These are phyloP conservation scores for Urochloa ruziziensis DNA, from an alignment of 176 grass and related monocot genomes.

Conservation along the genomic window DNA sequence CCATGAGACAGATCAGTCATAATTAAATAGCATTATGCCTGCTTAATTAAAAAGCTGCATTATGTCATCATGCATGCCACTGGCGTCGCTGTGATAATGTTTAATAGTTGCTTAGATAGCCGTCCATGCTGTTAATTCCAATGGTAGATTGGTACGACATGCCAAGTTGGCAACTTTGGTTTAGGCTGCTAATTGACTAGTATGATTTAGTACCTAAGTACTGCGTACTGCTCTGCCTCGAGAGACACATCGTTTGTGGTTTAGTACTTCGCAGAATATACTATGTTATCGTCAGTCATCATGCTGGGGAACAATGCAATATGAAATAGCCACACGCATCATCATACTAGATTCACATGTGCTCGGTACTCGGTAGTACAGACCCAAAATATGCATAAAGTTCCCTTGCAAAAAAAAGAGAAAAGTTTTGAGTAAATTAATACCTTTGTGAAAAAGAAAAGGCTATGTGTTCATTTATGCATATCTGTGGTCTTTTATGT, in stretches of 20 bases:
- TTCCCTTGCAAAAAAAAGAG: neutral
- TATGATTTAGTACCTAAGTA: neutral
- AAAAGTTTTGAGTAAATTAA: neutral
- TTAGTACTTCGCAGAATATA: neutral
- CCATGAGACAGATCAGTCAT: slow-evolving; percentile 1
- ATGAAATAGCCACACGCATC: neutral
- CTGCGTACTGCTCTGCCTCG: neutral
- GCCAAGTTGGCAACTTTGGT: slow-evolving; percentile 21
- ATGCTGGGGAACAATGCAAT: neutral
- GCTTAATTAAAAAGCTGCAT: neutral
- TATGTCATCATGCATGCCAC: slow-evolving; percentile 3
- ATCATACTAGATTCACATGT: neutral
- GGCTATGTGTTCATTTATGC: neutral
- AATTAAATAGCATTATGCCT: neutral
- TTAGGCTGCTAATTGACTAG: neutral
- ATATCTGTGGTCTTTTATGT: neutral
- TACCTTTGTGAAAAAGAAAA: neutral
- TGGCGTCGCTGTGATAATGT: neutral
- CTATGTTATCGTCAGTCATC: slow-evolving; percentile 3
- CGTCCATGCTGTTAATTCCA: slow-evolving; percentile 22
- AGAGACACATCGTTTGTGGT: neutral
- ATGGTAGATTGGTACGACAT: slow-evolving; percentile 39
- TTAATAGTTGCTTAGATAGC: slow-evolving; percentile 14
- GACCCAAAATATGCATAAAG: neutral
- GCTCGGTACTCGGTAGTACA: neutral